A percentile compares a stretch with the other conserved stretches of the same genome.
These are phyloP conservation scores for Wickerhamiella parazyma DNA, from an alignment of 805 yeast species.

Conservation along the genomic window DNA sequence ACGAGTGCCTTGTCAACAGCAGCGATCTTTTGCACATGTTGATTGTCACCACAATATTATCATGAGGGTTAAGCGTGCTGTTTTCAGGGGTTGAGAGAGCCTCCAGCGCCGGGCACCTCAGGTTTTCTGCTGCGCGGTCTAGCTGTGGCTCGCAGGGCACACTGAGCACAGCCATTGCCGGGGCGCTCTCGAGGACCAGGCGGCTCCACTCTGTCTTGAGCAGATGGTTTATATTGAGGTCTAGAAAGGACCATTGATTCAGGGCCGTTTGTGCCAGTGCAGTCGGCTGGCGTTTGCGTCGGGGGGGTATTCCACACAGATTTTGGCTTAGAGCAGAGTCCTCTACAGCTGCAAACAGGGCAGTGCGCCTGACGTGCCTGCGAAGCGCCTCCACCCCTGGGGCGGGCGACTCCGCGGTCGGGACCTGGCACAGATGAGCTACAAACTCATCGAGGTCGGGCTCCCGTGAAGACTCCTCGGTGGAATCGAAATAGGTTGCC, in stretches of 20 bases:
- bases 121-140: constrained; percentile 3
- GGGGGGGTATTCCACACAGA: not conserved
- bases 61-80: not conserved
- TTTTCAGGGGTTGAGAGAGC: too few species aligned
- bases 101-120: not conserved
- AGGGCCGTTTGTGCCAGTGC: not conserved
- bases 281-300: not conserved
- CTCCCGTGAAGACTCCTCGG: too few species aligned
- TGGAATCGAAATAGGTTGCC: not conserved
- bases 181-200: not conserved
- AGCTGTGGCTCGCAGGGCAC: not conserved
- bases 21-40: not conserved
- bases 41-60: not conserved
- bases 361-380: not conserved
- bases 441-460: too few species aligned
- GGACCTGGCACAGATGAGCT: not conserved
- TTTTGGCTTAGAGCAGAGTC: constrained; percentile 1
- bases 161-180: not conserved
- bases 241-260: not conserved
- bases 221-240: not conserved
- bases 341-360: not conserved
- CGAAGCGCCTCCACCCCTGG: not conserved
- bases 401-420: not conserved
- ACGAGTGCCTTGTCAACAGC: not conserved
- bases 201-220: not conserved